These are phyloP conservation scores for Oryza rufipogon DNA, from an alignment of 176 grass and related monocot species.

Conservation along the genomic window DNA sequence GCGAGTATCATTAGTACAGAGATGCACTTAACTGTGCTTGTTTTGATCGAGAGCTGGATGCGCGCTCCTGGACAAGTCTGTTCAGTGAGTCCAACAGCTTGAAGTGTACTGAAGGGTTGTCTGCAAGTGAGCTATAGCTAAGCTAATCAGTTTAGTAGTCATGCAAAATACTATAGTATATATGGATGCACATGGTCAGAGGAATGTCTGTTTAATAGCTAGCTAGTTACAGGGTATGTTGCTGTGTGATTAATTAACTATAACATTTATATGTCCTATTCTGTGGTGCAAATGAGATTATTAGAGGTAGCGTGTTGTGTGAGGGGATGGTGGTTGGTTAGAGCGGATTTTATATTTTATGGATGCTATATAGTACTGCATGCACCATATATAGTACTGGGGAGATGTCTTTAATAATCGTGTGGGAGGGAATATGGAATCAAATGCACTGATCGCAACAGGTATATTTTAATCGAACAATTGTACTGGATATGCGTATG, in stretches of 20 bases:
- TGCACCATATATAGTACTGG: conserved; percentile 27
- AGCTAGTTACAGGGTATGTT: conserved; percentile 27
- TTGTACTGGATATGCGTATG: conserved; percentile 19
- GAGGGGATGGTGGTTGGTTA: neutral
- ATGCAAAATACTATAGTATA: conserved; percentile 36
- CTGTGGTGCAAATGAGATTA: conserved; percentile 16
- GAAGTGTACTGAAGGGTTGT: conserved; percentile 38
- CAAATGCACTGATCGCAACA: conserved; percentile 25
- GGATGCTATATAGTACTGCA: conserved; percentile 15
- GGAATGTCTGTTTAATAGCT: conserved; percentile 41
- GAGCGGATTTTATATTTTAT: neutral
- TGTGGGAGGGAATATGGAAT: conserved; percentile 53
- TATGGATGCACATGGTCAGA: conserved; percentile 44
- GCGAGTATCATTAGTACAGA: conserved; percentile 19
- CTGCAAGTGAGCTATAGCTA: conserved; percentile 20
- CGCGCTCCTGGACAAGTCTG: conserved; percentile 16
- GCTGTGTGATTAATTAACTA: conserved; percentile 19
- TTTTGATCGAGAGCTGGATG: conserved; percentile 33
- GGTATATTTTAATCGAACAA: conserved; percentile 30
- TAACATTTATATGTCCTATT: conserved; percentile 1
- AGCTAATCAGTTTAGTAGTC: conserved; percentile 25
- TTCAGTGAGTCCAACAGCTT: conserved; percentile 28
- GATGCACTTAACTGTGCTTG: conserved; percentile 35
- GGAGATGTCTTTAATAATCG: conserved; percentile 18
- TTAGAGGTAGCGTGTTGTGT: neutral